Percentiles rank a stretch among this genome's conserved stretches.
Conservation (phyloP, 1,284 basidiomycete species). For the Xerocomus amazonicus region DNA sequence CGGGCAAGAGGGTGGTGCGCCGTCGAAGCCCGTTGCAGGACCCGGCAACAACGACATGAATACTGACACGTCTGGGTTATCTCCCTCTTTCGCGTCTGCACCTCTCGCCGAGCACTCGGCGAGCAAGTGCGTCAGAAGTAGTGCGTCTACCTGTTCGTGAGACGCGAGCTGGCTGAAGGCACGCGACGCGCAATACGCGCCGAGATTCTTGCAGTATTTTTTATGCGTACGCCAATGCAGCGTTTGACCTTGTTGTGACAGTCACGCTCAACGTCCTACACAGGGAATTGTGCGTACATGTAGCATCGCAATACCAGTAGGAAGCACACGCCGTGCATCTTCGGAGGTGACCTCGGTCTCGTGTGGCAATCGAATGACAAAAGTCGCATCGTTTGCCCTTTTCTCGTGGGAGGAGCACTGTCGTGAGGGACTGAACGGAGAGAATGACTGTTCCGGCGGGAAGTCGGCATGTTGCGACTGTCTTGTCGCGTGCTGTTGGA, state of each 20-base stretch:
- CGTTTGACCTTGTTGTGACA: conserved; percentile 51
- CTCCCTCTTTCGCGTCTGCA: conserved; percentile 11
- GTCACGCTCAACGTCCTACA: conserved; percentile 6
- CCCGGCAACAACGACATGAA: conserved; percentile 54
- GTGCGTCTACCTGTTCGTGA: conserved; percentile 56
- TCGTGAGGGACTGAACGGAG: conserved; percentile 42
- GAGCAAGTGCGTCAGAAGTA: conserved; percentile 60
- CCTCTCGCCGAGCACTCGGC: conserved; percentile 37
- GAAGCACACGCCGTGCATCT: conserved; percentile 61
- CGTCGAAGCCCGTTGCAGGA: conserved; percentile 21
- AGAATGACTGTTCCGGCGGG: conserved; percentile 46
- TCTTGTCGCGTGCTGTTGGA: conserved; percentile 47
- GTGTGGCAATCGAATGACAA: conserved; percentile 42
- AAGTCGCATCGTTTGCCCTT: conserved; percentile 64
- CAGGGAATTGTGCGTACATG: conserved; percentile 45
- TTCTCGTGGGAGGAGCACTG: conserved; percentile 49
- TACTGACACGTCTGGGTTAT: conserved; percentile 32
- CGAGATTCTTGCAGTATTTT: conserved; percentile 57
- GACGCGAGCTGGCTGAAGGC: conserved; percentile 45
- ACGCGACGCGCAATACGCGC: conserved; percentile 42
- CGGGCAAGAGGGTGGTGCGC: conserved; percentile 34
- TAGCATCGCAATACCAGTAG: conserved; percentile 66
- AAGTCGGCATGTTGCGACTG: conserved; percentile 39
- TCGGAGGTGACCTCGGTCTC: conserved; percentile 30
- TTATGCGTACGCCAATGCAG: conserved; percentile 61